Evolutionary conservation across 768 basidiomycete species (phyloP).

Genomic region (Tricholoma sp.): DNA sequence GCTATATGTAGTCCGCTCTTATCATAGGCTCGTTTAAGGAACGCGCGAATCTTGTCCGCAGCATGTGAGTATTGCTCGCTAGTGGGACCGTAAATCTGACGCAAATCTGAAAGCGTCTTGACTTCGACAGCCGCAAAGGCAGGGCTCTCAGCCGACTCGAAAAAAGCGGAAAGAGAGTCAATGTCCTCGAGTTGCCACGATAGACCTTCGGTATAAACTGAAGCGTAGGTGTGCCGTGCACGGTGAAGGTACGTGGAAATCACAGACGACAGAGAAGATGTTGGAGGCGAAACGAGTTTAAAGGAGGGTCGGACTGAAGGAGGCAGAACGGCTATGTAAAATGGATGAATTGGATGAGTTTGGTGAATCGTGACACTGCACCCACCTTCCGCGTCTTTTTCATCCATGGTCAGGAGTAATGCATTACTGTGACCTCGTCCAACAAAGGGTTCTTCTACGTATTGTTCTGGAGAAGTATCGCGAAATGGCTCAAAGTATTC

Average conservation of each 20-base stretch:
- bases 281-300: constrained; percentile 28
- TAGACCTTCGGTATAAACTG: constrained; percentile 37
- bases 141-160: constrained; percentile 43
- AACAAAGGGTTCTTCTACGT: constrained; percentile 45
- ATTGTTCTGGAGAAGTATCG: constrained; percentile 26
- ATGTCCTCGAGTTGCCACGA: constrained; percentile 24
- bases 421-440: constrained; percentile 48
- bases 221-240: constrained; percentile 53
- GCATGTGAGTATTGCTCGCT: constrained; percentile 54
- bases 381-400: constrained; percentile 51
- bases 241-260: constrained; percentile 53
- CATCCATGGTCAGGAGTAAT: constrained; percentile 52
- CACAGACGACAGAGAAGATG: constrained; percentile 44
- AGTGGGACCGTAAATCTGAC: constrained; percentile 37
- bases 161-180: constrained; percentile 44
- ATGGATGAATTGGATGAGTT: not conserved
- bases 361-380: not conserved
- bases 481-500: constrained; percentile 54
- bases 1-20: constrained; percentile 41
- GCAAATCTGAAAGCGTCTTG: constrained; percentile 43
- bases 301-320: constrained; percentile 45
- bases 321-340: constrained; percentile 50
- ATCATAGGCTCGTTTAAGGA: constrained; percentile 41
- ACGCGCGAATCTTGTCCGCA: constrained; percentile 37
- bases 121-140: constrained; percentile 64